Evolutionary conservation across 306 rosid genomes (phyloP).

Genomic region (Gillenia trifoliata): DNA sequence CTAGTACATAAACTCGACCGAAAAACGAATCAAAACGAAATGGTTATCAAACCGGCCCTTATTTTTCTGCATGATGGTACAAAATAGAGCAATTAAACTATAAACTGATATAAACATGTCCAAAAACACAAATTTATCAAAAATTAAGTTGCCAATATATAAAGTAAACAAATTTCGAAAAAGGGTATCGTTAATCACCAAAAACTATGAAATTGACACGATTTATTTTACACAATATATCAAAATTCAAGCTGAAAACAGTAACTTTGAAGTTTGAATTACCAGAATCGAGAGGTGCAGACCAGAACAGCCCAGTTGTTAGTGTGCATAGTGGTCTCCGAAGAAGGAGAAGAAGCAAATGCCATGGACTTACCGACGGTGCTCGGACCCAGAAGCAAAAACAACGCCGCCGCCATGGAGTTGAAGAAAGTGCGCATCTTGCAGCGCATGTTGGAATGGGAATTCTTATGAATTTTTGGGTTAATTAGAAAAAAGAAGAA

Average conservation of each 20-base stretch:
- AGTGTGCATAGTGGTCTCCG: conserved; percentile 69
- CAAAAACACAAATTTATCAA: too few species aligned
- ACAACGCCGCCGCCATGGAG: conserved; percentile 17
- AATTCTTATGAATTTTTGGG: not conserved
- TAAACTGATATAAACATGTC: not conserved
- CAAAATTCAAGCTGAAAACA: not conserved
- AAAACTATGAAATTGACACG: not conserved
- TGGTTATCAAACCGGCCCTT: not conserved
- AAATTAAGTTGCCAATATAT: not conserved
- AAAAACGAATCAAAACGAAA: too few species aligned
- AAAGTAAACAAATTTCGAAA: not conserved
- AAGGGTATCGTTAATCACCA: not conserved
- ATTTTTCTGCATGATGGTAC: not conserved
- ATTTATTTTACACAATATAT: not conserved
- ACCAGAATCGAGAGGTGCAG: conserved; percentile 97
- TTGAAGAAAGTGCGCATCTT: conserved; percentile 22
- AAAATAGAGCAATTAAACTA: not conserved
- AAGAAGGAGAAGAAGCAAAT: conserved; percentile 36
- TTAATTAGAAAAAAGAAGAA: not conserved
- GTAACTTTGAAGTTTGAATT: conserved; percentile 10
- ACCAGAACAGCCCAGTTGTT: conserved; percentile 93
- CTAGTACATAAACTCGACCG: too few species aligned
- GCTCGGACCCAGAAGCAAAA: conserved; percentile 35
- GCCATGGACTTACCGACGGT: conserved; percentile 32
- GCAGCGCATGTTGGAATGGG: conserved; percentile 13